Evolutionary conservation across 768 basidiomycete species (phyloP).

Genomic region (Melanogaster broomeanus): DNA sequence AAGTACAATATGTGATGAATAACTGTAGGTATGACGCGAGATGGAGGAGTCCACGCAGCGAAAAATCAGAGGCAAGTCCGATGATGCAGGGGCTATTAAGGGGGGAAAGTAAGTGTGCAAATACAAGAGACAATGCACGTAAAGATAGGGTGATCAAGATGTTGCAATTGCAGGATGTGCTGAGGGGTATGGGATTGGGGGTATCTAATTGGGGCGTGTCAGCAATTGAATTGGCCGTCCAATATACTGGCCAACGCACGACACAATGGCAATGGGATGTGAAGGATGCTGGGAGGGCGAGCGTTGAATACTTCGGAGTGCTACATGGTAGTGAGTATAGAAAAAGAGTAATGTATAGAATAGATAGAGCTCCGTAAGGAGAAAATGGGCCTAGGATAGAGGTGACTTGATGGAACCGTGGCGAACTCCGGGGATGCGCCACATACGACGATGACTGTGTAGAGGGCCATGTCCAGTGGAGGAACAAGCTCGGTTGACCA

Average conservation of each 20-base stretch:
- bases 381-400: background rate
- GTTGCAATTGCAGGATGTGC: background rate
- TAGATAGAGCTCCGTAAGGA: background rate
- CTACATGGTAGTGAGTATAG: background rate
- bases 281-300: background rate
- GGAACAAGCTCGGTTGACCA: background rate
- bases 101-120: background rate
- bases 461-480: background rate
- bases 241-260: background rate
- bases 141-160: background rate
- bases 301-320: background rate
- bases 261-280: background rate
- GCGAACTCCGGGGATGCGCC: background rate
- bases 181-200: background rate
- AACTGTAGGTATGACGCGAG: background rate
- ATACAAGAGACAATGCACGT: background rate
- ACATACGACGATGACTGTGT: background rate
- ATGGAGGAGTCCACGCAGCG: background rate
- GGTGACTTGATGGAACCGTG: background rate
- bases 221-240: background rate
- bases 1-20: background rate
- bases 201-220: constrained; percentile 2
- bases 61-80: constrained; percentile 1
- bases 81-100: background rate
- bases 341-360: background rate